phyloP scores from a whole-genome alignment of 163 green algal genomes.

The Chlorella variabilis region DNA sequence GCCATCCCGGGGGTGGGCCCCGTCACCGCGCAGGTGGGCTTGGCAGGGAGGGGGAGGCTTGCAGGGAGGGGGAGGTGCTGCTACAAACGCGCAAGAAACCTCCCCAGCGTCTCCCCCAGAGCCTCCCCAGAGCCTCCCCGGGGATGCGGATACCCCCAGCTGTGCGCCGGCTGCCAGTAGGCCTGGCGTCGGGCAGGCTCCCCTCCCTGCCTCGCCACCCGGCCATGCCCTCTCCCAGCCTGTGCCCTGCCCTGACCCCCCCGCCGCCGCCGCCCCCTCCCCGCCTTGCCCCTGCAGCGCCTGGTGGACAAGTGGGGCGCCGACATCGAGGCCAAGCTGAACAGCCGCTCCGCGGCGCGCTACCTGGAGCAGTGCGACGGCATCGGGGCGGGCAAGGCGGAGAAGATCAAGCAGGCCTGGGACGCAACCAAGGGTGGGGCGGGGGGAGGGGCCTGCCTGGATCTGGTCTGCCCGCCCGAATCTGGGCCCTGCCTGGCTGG shows the following conservation, averaged over 20 bases:
- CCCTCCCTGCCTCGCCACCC: too few relatives aligned
- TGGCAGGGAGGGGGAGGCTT: background rate
- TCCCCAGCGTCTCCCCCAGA: too few relatives aligned
- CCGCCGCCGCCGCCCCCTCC: background rate
- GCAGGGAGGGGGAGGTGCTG: background rate
- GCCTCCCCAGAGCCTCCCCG: too few relatives aligned
- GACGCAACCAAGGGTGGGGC: constrained; percentile 44
- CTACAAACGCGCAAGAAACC: too few relatives aligned
- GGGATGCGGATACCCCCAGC: too few relatives aligned
- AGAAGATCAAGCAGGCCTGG: constrained; percentile 59
- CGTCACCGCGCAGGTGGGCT: constrained; percentile 30
- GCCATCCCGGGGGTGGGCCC: constrained; percentile 52
- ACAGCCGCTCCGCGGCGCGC: constrained; percentile 26
- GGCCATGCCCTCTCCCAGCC: too few relatives aligned
- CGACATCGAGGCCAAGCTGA: constrained; percentile 41
- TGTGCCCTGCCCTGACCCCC: too few relatives aligned
- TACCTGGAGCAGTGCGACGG: constrained; percentile 37
- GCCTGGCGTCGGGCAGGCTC: too few relatives aligned
- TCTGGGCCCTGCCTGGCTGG: background rate
- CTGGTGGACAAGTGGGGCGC: constrained; percentile 42
- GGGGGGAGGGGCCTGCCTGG: background rate
- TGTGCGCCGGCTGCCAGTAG: too few relatives aligned
- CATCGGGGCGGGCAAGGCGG: constrained; percentile 47
- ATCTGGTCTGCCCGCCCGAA: background rate
- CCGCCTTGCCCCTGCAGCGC: background rate